Evolutionary conservation across 371 early-diverging fungal species (phyloP), one percentile per base, ranked within the genome.

Genomic region (Syncephalastrum racemosum): DNA sequence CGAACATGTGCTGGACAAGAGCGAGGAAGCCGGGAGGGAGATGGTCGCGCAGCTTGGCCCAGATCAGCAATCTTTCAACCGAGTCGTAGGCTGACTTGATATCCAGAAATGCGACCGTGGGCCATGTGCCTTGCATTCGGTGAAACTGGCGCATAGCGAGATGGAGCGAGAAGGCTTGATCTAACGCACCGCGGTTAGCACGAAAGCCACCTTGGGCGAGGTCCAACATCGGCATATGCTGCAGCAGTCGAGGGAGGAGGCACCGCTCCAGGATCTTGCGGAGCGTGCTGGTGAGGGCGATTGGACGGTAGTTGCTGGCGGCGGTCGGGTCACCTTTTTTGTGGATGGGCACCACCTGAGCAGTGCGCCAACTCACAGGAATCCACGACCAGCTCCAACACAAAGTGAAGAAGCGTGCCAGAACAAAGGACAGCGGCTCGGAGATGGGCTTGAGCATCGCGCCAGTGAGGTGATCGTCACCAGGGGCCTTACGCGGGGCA

Each of bases 161-260:
- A 1, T 63, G 58, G 0, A 63, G 58, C 46, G 27, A 44, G 4
- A 58, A 46, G 1, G 67, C 59, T 48, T 67, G 67, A 22, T 55
- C 59, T 0, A 67, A 22, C 8, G 62, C 22, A 12, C 62, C 56
- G 22, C 62, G 54, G 1, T 24, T 25, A 2, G 59, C 27, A 2
- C 59, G 58, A 45, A 70, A 70, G 0, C 63, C 66, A 56, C n/a
- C n/a, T n/a, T n/a, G n/a, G n/a, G n/a, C 59, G 12, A 60, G 46
- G 18, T 68, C 68, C 1, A n/a, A 39, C 3, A 42, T 41, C n/a
- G 48, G 62, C 40, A 3, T 27, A 43, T 24, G n/a, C 8, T 14
- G 2, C 13, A 15, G 13, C 4, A 56, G 48, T 1, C 16, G 0
- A 13, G 57, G 53, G 1, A 46, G 8, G 1, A 65, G 25, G 42